These are phyloP conservation scores for Calonectria pseudoturangicola DNA, from an alignment of 2,329 filamentous ascomycete genomes.

Conservation along the genomic window DNA sequence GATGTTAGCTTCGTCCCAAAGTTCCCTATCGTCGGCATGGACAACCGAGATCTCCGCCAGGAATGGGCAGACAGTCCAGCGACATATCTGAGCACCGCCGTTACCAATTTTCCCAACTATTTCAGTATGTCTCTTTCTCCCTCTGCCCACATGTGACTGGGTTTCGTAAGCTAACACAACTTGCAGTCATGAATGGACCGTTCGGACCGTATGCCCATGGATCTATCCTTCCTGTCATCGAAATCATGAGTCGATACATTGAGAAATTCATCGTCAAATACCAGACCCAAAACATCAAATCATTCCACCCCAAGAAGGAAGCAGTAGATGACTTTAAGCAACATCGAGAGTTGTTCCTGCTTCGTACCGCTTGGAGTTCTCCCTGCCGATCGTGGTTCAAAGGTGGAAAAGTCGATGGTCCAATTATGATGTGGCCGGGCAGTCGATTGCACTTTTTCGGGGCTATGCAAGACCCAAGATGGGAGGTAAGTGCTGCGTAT, in stretches of 20 bases:
- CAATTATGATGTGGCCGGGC: constrained; percentile 15
- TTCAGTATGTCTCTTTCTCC: neutral
- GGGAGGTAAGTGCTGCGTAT: neutral
- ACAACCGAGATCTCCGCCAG: neutral
- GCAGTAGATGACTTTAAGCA: constrained; percentile 15
- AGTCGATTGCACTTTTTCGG: constrained; percentile 6
- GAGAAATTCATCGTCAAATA: constrained; percentile 13
- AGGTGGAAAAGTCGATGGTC: constrained; percentile 6
- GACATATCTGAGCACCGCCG: constrained; percentile 4
- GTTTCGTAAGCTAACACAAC: neutral
- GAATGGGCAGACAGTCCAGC: constrained; percentile 8
- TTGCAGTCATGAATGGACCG: neutral
- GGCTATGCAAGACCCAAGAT: constrained; percentile 9
- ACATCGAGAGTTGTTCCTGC: constrained; percentile 10
- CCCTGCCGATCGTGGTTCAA: constrained; percentile 16
- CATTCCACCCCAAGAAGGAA: constrained; percentile 12
- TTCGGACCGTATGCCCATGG: constrained; percentile 12
- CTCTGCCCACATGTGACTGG: neutral
- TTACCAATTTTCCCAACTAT: constrained; percentile 8
- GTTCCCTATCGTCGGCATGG: constrained; percentile 2
- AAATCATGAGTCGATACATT: constrained; percentile 13
- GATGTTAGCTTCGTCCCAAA: constrained; percentile 17
- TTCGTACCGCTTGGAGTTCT: constrained; percentile 2
- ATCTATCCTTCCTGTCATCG: constrained; percentile 15
- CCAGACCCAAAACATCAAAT: constrained; percentile 13